Evolutionary conservation across 2,329 filamentous ascomycete genomes (phyloP).

Genomic region (Diaporthe eres): DNA sequence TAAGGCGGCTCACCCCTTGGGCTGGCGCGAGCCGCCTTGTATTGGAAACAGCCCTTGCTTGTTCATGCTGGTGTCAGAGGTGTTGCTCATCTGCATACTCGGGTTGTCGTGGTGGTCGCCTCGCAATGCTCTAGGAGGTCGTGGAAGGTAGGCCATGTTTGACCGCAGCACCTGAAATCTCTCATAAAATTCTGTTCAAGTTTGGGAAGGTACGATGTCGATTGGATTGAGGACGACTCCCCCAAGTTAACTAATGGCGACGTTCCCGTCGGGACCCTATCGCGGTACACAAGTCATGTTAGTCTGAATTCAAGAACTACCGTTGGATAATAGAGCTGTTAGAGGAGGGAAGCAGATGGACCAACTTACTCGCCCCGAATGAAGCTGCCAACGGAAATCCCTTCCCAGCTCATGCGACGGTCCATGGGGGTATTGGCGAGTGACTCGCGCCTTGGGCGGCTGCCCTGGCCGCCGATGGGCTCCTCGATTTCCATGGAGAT

Average conservation of each 20-base stretch:
- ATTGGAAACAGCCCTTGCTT: constrained; percentile 32
- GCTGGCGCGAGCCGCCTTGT: constrained; percentile 35
- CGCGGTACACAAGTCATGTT: constrained; percentile 47
- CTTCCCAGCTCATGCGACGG: constrained; percentile 93
- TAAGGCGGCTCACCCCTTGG: constrained; percentile 25
- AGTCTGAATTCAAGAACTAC: constrained; percentile 43
- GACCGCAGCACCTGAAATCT: constrained; percentile 95
- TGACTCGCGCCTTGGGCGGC: constrained; percentile 72
- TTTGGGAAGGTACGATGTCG: constrained; percentile 95
- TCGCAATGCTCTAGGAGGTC: constrained; percentile 97
- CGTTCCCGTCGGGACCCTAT: constrained; percentile 96
- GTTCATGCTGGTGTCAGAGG: constrained; percentile 46
- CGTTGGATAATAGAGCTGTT: neutral
- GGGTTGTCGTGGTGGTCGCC: constrained; percentile 42
- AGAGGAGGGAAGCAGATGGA: constrained; percentile 37
- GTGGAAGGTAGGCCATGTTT: constrained; percentile 90
- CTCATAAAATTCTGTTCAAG: constrained; percentile 98
- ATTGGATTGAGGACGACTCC: constrained; percentile 91
- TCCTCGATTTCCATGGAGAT: constrained; percentile 78
- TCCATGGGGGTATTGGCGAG: constrained; percentile 77
- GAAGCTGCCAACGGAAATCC: constrained; percentile 95
- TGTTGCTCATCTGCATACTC: constrained; percentile 34
- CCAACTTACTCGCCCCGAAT: constrained; percentile 94
- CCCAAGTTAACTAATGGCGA: constrained; percentile 75
- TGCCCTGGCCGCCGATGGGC: constrained; percentile 71